Base-by-base conservation (phyloP, 2,329 filamentous ascomycete genomes). In the Cadophora sp. region DNA sequence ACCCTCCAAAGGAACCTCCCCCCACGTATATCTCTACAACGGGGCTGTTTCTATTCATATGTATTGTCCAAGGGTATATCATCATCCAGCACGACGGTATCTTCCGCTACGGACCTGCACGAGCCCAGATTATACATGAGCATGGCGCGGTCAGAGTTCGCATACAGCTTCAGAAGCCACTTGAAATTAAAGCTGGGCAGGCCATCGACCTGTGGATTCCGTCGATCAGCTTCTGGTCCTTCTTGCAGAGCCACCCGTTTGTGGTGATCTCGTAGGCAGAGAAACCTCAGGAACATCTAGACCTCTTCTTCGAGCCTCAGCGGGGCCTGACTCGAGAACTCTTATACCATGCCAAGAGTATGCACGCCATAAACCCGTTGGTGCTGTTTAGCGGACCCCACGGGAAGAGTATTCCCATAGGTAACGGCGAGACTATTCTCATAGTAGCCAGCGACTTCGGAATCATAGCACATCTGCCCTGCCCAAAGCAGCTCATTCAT, bases 401-500 rank as follows among this genome's bases (percentile, higher is more conserved):
- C 67, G 73, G 79, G 46, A 70, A 64, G 7, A 78, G 69, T 69
- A 68, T 76, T 59, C 50, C 68, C 51, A 71, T 78, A 11, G 65
- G 69, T 11, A 64, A 76, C 11, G 80, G 76, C 69, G 66, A 78
- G 53, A 71, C 72, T 66, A 70, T 80, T 22, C 69, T 81, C 4
- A 78, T 81, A 67, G 67, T 80, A 26, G 70, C 76, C 8, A 80
- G 72, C 43, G 73, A 76, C n/a, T 80, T 80, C 46, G 73, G 78
- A 2, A 80, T 81, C 40, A 70, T 73, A n/a, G 73, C 75, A 43
- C 69, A 78, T 48, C 68, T 80, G 59, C 77, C 71, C 9, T 79
- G 79, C 70, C 73, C 81, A 8, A 79, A 78, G 59, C 70, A 79
- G 66, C 71, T 81, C 16, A 76, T 82, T 51, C 68, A 79, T 58